Evolutionary conservation across 2,329 filamentous ascomycete genomes (phyloP), one percentile per base, ranked within the genome.

Genomic region (Aspergillus sp.): DNA sequence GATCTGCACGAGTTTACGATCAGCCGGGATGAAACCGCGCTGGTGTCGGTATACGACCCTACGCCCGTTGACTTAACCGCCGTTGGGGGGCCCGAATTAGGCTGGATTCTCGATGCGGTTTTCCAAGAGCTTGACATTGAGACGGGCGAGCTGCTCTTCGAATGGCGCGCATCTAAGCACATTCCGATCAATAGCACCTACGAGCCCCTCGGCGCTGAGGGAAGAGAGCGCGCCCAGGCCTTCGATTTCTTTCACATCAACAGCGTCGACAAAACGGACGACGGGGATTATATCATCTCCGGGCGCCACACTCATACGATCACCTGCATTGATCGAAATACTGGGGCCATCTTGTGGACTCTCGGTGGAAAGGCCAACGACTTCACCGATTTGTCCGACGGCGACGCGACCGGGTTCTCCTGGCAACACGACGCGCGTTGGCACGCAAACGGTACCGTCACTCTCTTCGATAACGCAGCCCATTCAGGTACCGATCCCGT

Each of bases 201-300:
- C 18, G 58, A 68, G 12, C 11, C 42, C 1, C 32, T 63, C 0
- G 42, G 51, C 2, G 46, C 53, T 1, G 46, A 52, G 1, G 69
- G 69, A 6, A 55, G 52, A 29, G 39, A 55, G 6, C 59, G 59
- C 10, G 46, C 52, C 4, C 57, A 57, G 2, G 75, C 78, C 1
- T 86, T 82, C 72, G 83, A 86, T 67, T 85, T 79, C 61, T 85
- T 85, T 67, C 83, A 85, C 68, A 80, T 86, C 70, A 84, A 85
- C 71, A 82, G 81, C 39, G 72, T 86, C 29, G 80, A 84, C 64
- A 84, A 85, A 66, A 79, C 80, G 55, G 64, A 70, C 0, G 64
- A 76, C 0, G 82, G 82, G 4, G 81, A 86, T 64, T 87, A 83
- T 58, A 68, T 86, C 11, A 75, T 87, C 39, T 86, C 83, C 0